Base-by-base conservation (phyloP, 208 protist species). In the Wallacemonas sp. region DNA sequence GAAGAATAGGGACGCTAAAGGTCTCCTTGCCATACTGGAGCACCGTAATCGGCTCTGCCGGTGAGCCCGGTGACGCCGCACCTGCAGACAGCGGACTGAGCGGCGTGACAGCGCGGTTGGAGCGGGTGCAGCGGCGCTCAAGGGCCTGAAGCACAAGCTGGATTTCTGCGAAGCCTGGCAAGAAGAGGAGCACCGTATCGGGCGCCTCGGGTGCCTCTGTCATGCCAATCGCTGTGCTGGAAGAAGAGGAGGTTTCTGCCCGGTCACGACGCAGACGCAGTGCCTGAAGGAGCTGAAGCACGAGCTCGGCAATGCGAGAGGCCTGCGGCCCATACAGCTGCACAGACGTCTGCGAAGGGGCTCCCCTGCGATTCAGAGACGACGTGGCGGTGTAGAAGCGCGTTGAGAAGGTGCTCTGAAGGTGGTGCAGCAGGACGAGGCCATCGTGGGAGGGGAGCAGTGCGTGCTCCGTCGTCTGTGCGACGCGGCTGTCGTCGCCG, bases 161-260 rank as follows among this genome's bases (percentile, higher is more conserved):
- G 27, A 94, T 88, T 65, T 94, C 88, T 17, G 75, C 58, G 63
- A 90, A 80, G 36, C 88, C 88, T 2, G 88, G 82, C 44, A 94
- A 58, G 70, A 94, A 94, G 6, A 94, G 55, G 1, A 93, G 70
- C 38, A 92, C 64, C 29, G 74, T 82, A 17, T 83, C 71, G 19
- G 86, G 85, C 38, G 38, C 65, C 0, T 52, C 17, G 32, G 32
- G 34, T 5, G 36, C 36, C 36, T 41, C 36, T 14, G 14, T n/a
- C n/a, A n/a, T n/a, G n/a, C n/a, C n/a, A n/a, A n/a, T n/a, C 1
- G 56, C 8, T 4, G 19, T 44, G 4, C 29, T 62, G 19, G 12
- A 4, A 32, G 34, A 24, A 9, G 30, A 19, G 3, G 55, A 11
- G n/a, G 29, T 41, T 9, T 38, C 55, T 5, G 17, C 24, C n/a